Percentiles rank a stretch among this genome's conserved stretches.
Evolutionary conservation across 73 alveolate species (phyloP).

Genomic region (Tetrahymena borealis): DNA sequence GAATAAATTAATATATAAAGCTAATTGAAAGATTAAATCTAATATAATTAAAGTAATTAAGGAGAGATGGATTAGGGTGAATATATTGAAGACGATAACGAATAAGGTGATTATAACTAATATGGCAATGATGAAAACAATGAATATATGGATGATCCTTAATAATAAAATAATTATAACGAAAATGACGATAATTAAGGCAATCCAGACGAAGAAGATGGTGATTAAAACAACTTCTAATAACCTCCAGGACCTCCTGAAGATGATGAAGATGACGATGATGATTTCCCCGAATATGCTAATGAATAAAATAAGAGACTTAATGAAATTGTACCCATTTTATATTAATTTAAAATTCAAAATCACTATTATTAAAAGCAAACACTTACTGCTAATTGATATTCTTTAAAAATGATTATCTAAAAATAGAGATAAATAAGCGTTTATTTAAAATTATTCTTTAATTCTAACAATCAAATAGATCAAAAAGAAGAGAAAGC

Average conservation of each 20-base stretch:
- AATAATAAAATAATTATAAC: neutral
- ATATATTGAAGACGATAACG: neutral
- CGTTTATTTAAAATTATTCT: neutral
- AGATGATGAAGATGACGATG: conserved; percentile 53
- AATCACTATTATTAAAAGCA: neutral
- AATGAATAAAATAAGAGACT: conserved; percentile 85
- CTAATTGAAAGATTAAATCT: neutral
- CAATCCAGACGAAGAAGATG: neutral
- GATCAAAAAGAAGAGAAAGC: conserved; percentile 67
- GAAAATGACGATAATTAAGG: neutral
- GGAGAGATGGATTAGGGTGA: neutral
- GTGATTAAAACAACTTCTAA: neutral
- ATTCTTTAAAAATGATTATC: neutral
- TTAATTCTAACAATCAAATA: neutral
- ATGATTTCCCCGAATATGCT: conserved; percentile 93
- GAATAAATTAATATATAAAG: neutral
- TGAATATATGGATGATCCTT: neutral
- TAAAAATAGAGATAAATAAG: neutral
- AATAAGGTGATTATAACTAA: neutral
- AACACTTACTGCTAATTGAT: neutral
- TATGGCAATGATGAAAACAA: neutral
- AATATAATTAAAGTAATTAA: neutral
- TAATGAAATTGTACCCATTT: conserved; percentile 55
- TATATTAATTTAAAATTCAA: neutral
- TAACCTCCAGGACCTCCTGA: conserved; percentile 8